Evolutionary conservation across 495 filamentous ascomycete genomes (phyloP).

Genomic region (Achaetomiella virescens): DNA sequence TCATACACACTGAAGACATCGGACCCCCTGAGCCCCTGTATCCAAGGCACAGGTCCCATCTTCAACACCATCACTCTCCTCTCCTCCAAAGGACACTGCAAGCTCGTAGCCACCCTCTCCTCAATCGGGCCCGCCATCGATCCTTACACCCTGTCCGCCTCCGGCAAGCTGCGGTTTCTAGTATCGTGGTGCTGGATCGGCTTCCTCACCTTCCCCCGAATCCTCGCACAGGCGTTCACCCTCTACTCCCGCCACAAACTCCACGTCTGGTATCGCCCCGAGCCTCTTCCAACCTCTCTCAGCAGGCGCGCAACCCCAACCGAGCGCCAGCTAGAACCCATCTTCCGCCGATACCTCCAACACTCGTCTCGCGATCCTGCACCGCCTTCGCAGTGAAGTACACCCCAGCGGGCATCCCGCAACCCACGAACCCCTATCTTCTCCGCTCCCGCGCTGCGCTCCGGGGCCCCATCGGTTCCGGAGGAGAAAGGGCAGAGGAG

Average conservation of each 20-base stretch:
- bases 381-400: constrained; percentile 44
- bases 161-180: constrained; percentile 44
- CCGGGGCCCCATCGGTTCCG: constrained; percentile 15
- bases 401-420: constrained; percentile 39
- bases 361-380: constrained; percentile 37
- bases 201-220: constrained; percentile 56
- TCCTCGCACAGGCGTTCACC: constrained; percentile 48
- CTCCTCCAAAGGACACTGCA: constrained; percentile 49
- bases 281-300: constrained; percentile 48
- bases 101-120: constrained; percentile 49
- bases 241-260: constrained; percentile 50
- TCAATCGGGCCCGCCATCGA: constrained; percentile 45
- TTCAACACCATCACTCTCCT: constrained; percentile 51
- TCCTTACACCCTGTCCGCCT: constrained; percentile 36
- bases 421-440: neutral
- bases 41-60: constrained; percentile 34
- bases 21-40: constrained; percentile 45
- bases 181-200: constrained; percentile 56
- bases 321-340: constrained; percentile 44
- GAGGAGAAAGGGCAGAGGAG: constrained; percentile 14
- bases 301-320: constrained; percentile 38
- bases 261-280: constrained; percentile 53
- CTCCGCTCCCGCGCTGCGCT: constrained; percentile 23
- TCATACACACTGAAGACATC: constrained; percentile 49
- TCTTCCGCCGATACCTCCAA: constrained; percentile 48